Base-by-base conservation (phyloP, 495 filamentous ascomycete species). In the Schizothecium vesticola region DNA sequence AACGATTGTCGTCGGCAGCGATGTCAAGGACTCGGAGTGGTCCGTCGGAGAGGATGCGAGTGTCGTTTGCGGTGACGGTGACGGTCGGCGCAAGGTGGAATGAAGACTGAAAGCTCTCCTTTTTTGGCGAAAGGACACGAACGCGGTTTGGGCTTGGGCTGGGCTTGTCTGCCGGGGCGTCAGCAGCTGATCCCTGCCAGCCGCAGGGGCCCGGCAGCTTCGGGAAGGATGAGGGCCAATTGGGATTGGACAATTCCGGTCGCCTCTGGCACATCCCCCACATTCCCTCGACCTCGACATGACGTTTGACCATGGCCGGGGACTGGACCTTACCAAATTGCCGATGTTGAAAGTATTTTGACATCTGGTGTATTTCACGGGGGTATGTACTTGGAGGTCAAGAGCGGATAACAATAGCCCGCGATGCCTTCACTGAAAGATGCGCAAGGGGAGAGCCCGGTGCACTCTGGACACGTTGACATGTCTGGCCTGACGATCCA, bases 71-170 rank as follows among this genome's bases (percentile, higher is more conserved):
- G 26, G 66, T 63, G 59, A 58, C 29, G 26, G 66, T 63, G 59
- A 58, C 63, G 8, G 21, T n/a, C 25, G 64, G 62, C 55, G 59
- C 60, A 28, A 56, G 36, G 19, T 22, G 65, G 57, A 64, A 25
- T 66, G 61, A 26, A 59, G 22, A 36, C 22, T 57, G 36, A 55
- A 58, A 64, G 36, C 33, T 55, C 33, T 25, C 26, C 62, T 65
- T 43, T 58, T 59, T 59, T 43, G 55, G 36, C 69, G 72, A 75
- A 72, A 78, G 79, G 78, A 80, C 78, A 80, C 78, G 76, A 79
- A 78, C 76, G 74, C 75, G 74, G 73, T 72, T 76, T 73, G 74
- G 73, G 71, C 75, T 73, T 68, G 71, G 56, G 61, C 33, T 64
- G 36, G 57, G n/a, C 21, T 24, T 56, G 63, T 25, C n/a, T 43